Percentiles rank a stretch among this genome's conserved stretches.
phyloP scores from a whole-genome alignment of 2,329 filamentous ascomycete species.

The Fusarium subtropicale region DNA sequence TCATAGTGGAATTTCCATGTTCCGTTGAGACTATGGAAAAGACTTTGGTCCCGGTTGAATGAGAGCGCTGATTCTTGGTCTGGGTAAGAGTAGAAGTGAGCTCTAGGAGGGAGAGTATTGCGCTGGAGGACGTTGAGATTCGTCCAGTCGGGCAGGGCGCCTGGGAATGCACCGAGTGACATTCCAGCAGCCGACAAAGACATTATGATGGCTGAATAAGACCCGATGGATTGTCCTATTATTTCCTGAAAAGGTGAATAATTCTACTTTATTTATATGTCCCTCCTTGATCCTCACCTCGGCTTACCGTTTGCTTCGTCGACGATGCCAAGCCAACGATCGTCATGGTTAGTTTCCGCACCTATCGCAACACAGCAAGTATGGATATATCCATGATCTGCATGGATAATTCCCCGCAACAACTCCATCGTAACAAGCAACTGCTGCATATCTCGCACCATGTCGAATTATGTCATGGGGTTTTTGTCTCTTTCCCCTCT shows the following conservation, averaged over 20 bases:
- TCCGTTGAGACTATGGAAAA: conserved; percentile 14
- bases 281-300: neutral
- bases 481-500: conserved; percentile 1
- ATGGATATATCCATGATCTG: conserved; percentile 13
- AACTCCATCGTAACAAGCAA: neutral
- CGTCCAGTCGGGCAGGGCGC: conserved; percentile 14
- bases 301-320: neutral
- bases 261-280: neutral
- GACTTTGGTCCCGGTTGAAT: neutral
- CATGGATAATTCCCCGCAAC: neutral
- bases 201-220: conserved; percentile 10
- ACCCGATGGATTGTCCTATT: fast-evolving
- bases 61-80: conserved; percentile 6
- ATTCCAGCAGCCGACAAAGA: conserved; percentile 1
- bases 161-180: conserved; percentile 11
- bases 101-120: conserved; percentile 19
- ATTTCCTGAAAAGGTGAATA: no score
- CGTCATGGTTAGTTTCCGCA: conserved; percentile 15
- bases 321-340: conserved; percentile 20
- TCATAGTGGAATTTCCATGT: conserved; percentile 34
- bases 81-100: conserved; percentile 29
- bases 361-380: conserved; percentile 10
- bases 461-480: neutral
- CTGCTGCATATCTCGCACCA: conserved; percentile 1
- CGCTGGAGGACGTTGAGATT: conserved; percentile 16